Conservation (phyloP, 225 moss, liverwort and hornwort species). For the Thuidium tamariscinum region DNA sequence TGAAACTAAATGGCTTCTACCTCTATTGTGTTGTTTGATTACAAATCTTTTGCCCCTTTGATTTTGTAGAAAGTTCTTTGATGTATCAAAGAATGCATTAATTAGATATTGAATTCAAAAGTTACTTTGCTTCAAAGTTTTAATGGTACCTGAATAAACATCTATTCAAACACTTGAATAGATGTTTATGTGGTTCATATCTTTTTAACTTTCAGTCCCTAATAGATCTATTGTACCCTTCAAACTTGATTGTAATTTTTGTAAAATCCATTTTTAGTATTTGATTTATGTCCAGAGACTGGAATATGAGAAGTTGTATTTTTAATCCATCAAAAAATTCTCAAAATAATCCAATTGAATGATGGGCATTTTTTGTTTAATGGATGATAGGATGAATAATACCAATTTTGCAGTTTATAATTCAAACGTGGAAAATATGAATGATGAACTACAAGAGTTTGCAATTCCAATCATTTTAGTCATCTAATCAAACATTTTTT, state of each 20-base stretch:
- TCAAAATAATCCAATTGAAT: neutral
- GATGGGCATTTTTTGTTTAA: too few relatives aligned
- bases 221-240: rapidly evolving
- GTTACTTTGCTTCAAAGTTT: neutral
- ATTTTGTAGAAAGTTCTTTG: neutral
- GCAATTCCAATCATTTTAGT: too few relatives aligned
- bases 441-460: too few relatives aligned
- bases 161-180: neutral
- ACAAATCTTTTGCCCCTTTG: neutral
- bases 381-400: too few relatives aligned
- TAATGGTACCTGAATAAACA: too few relatives aligned
- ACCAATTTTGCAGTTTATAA: too few relatives aligned
- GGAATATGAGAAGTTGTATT: rapidly evolving
- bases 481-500: too few relatives aligned
- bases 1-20: neutral
- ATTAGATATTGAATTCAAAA: neutral
- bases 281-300: neutral
- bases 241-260: neutral
- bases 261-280: neutral
- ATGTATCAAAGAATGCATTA: neutral
- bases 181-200: neutral
- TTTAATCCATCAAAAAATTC: neutral
- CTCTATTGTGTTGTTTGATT: too few relatives aligned
- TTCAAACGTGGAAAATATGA: too few relatives aligned
- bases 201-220: too few relatives aligned